A percentile compares a stretch with the other conserved stretches of the same genome.
These are phyloP conservation scores for Starmera dryadoides DNA, from an alignment of 805 yeast genomes.

Conservation along the genomic window DNA sequence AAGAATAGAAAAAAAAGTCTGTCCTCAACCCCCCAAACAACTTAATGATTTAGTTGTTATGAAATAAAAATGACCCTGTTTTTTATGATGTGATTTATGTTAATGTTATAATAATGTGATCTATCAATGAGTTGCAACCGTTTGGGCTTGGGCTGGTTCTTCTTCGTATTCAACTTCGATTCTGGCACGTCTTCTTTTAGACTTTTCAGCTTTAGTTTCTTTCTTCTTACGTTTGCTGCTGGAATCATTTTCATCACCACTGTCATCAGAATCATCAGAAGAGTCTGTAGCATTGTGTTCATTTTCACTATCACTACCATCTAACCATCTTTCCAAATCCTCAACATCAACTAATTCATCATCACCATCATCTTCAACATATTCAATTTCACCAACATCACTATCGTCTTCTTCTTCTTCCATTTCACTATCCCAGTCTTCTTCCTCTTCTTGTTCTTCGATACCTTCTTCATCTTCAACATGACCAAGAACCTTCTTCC, in stretches of 20 bases:
- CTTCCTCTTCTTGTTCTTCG: constrained; percentile 41
- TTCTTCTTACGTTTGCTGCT: constrained; percentile 30
- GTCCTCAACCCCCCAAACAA: too few species aligned
- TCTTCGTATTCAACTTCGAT: constrained; percentile 83
- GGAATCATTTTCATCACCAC: constrained; percentile 29
- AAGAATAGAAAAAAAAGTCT: too few species aligned
- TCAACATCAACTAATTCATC: constrained; percentile 92
- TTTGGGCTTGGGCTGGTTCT: constrained; percentile 34
- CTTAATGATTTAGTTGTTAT: too few species aligned
- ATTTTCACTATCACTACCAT: constrained; percentile 37
- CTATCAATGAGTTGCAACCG: constrained; percentile 6
- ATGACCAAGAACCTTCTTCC: constrained; percentile 89
- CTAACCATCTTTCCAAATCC: constrained; percentile 87
- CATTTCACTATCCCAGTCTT: constrained; percentile 40
- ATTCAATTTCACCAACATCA: constrained; percentile 76
- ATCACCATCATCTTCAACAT: constrained; percentile 84
- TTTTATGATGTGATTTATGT: too few species aligned
- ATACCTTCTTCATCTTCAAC: constrained; percentile 63
- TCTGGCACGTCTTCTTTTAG: constrained; percentile 54
- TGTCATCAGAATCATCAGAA: constrained; percentile 23
- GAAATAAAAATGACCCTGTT: too few species aligned
- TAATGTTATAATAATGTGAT: neutral
- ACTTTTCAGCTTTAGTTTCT: constrained; percentile 30
- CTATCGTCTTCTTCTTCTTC: constrained; percentile 42
- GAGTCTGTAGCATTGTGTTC: constrained; percentile 23